Base-by-base conservation (phyloP, 768 basidiomycete species). In the Calocera cornea region DNA sequence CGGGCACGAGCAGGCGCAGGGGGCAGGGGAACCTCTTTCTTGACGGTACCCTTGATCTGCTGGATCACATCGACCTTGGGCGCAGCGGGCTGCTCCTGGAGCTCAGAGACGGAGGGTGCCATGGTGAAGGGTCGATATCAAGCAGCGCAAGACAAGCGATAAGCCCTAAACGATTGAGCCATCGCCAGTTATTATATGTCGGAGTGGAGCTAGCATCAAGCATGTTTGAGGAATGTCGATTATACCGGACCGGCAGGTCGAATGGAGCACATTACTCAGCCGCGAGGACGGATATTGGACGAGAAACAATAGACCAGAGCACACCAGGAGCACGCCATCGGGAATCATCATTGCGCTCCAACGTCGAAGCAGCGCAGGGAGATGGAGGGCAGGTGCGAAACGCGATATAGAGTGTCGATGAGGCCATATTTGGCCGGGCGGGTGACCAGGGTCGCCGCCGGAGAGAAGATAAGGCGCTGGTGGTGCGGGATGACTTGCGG, bases 41-140 rank as follows among this genome's bases (percentile, higher is more conserved):
- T 64, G 64, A 64, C 38, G 3, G 34, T 64, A 17, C 34, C 34
- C 34, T 41, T 64, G 64, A 41, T 17, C 64, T 34, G 34, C 34
- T 36, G 34, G 27, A 41, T 64, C 16, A 36, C 64, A 34, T 34
- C 64, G 36, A 38, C 29, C n/a, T 34, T 41, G 34, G 14, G 34
- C 31, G n/a, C 16, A 41, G 64, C 64, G 24, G 64, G 64, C 17
- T 41, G 64, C 54, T 60, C 54, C 54, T 60, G 54, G 36, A 64
- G 3, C n/a, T 64, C 64, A 22, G 64, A 64, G 34, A 64, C 64
- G 64, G 64, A 64, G 7, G 64, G 64, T 34, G 64, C 64, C 64
- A 64, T 64, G 64, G 14, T 22, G 24, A 60, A 5, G 16, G 31
- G 7, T 29, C 5, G 27, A 33, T 29, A 7, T 60, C 27, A 27